Percentiles rank a stretch among this genome's conserved stretches.
phyloP scores from a whole-genome alignment of 2,329 filamentous ascomycete genomes.

The Corynespora cassiicola region DNA sequence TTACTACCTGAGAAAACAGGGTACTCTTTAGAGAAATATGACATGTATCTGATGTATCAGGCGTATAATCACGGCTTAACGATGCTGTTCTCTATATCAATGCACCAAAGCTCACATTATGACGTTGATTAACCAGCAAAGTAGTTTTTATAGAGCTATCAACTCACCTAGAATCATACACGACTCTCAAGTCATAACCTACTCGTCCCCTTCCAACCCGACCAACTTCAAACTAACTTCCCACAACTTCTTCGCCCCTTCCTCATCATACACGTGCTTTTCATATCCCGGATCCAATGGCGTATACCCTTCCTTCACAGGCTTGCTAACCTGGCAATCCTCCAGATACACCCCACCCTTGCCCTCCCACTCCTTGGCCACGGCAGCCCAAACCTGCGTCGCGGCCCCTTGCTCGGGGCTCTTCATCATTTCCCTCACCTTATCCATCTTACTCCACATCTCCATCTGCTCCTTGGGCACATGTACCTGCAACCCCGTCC shows the following conservation, averaged over 20 bases:
- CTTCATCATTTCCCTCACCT: constrained; percentile 29
- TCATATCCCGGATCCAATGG: constrained; percentile 11
- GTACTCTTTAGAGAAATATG: too few species aligned
- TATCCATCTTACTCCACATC: constrained; percentile 4
- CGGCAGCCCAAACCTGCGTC: constrained; percentile 47
- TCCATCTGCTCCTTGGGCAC: constrained; percentile 5
- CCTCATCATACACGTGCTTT: constrained; percentile 26
- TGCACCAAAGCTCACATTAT: too few species aligned
- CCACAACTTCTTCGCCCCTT: constrained; percentile 36
- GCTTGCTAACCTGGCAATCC: constrained; percentile 27
- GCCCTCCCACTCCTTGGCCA: constrained; percentile 36
- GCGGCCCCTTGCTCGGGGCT: constrained; percentile 47
- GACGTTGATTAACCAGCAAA: too few species aligned
- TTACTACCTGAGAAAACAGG: too few species aligned
- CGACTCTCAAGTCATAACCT: too few species aligned
- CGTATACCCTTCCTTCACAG: constrained; percentile 8
- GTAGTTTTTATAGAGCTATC: too few species aligned
- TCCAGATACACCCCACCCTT: constrained; percentile 45
- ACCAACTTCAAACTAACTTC: too few species aligned
- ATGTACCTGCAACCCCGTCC: constrained; percentile 12
- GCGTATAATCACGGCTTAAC: too few species aligned
- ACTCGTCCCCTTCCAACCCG: too few species aligned
- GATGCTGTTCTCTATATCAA: too few species aligned
- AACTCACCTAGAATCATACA: too few species aligned
- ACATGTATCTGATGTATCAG: too few species aligned